Evolutionary conservation across 129 eudicot genomes (phyloP), one percentile per base, ranked within the genome.

Genomic region (Chrysanthemum makinoi): DNA sequence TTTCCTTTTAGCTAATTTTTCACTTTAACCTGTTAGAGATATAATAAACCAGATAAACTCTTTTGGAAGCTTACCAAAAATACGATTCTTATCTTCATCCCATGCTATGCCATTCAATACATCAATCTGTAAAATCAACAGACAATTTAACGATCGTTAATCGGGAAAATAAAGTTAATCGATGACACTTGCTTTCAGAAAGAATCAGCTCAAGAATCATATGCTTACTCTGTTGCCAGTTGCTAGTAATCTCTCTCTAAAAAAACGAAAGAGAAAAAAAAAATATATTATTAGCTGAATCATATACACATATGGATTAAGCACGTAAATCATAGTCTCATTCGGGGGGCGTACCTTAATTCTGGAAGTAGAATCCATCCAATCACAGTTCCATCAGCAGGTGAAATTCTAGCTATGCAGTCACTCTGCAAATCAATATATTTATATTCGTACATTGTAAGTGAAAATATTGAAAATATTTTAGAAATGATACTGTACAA

Each of bases 41-140:
- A 28, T 3, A 28, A 28, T 3, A 28, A 3, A 28, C 33, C 33
- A 28, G 5, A 28, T 28, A 28, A 26, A 28, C 35, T 56, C 30
- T 18, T 81, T 74, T 85, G 35, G 35, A 30, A 30, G 5, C 35
- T 30, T 30, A 30, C 92, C 90, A 17, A 91, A 91, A 76, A 91
- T 51, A 17, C 97, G 95, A 39, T 84, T 46, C 13, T 61, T 54
- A 22, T 80, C 83, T 20, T 22, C 72, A 52, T 91, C 95, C 97
- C 97, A 91, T 10, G 97, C 97, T 83, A 91, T 91, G 81, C 92
- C 95, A 83, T 88, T 86, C 77, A 88, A 68, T 62, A 88, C 14
- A 66, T 19, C 35, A 46, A 58, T 30, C 35, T 30, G 35, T 30
- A 30, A 28, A 30, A 30, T 30, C 35, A 30, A 30, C 35, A 30